Percentiles rank a stretch among this genome's conserved stretches.
Conservation (phyloP, 2,329 filamentous ascomycete species). For the Xylariaceae sp. region DNA sequence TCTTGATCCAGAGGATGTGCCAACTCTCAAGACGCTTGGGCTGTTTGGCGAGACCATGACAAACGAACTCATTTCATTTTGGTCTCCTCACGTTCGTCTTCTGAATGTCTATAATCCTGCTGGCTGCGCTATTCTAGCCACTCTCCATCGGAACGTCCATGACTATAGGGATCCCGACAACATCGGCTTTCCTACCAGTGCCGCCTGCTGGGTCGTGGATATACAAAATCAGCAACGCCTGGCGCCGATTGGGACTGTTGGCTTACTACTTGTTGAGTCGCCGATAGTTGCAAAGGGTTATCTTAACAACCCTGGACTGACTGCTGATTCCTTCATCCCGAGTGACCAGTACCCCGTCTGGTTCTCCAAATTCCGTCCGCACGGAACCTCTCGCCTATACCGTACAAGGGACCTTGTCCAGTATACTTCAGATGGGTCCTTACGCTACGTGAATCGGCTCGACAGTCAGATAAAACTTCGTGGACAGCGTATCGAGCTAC, state of each 20-base stretch:
- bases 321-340: conserved; percentile 31
- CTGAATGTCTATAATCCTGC: conserved; percentile 25
- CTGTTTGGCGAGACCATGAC: conserved; percentile 25
- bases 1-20: conserved; percentile 22
- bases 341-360: conserved; percentile 33
- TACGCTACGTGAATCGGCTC: conserved; percentile 38
- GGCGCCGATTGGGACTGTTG: conserved; percentile 27
- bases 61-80: conserved; percentile 17
- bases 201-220: conserved; percentile 35
- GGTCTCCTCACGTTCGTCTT: conserved; percentile 18
- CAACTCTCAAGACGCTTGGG: conserved; percentile 21
- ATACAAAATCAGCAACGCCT: conserved; percentile 27
- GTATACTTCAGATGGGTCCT: conserved; percentile 35
- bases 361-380: conserved; percentile 2
- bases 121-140: conserved; percentile 20
- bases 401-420: conserved; percentile 25
- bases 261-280: conserved; percentile 37
- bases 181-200: conserved; percentile 5
- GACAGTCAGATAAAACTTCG: conserved; percentile 45
- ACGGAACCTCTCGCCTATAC: conserved; percentile 50
- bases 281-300: conserved; percentile 36
- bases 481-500: conserved; percentile 43
- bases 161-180: conserved; percentile 6
- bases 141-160: conserved; percentile 1
- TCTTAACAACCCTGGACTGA: conserved; percentile 34